Percentiles rank a stretch among this genome's conserved stretches.
phyloP scores from a whole-genome alignment of 805 yeast genomes.

The Saturnispora ahearnii region DNA sequence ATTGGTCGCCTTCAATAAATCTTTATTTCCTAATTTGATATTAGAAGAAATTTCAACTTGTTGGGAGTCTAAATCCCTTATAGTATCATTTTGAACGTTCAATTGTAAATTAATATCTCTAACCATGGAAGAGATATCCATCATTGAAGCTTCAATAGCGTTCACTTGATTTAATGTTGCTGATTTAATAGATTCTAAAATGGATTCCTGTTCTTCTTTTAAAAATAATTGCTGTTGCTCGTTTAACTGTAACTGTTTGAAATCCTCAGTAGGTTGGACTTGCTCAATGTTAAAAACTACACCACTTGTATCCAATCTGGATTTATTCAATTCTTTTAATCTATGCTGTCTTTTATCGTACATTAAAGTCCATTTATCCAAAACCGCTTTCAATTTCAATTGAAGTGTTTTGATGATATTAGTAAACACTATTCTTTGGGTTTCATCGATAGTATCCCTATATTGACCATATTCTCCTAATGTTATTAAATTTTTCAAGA shows the following conservation, averaged over 20 bases:
- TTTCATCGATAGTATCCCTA: constrained; percentile 27
- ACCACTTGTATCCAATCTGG: constrained; percentile 20
- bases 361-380: constrained; percentile 38
- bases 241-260: constrained; percentile 25
- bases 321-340: constrained; percentile 30
- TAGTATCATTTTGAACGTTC: constrained; percentile 61
- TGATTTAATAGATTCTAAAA: constrained; percentile 44
- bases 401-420: constrained; percentile 43
- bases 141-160: constrained; percentile 49
- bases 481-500: constrained; percentile 23
- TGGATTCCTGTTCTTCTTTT: constrained; percentile 49
- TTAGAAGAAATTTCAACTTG: constrained; percentile 61
- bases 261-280: constrained; percentile 21
- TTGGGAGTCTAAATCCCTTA: constrained; percentile 51
- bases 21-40: constrained; percentile 61
- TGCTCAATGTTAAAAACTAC: constrained; percentile 12
- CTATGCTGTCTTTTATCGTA: constrained; percentile 41
- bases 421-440: constrained; percentile 37
- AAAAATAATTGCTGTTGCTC: constrained; percentile 52
- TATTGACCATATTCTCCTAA: constrained; percentile 32
- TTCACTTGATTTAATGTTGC: constrained; percentile 53
- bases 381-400: constrained; percentile 33
- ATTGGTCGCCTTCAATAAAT: constrained; percentile 57
- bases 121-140: constrained; percentile 69
- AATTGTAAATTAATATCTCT: constrained; percentile 67